phyloP scores from a whole-genome alignment of 1,284 basidiomycete genomes.

The Boletus semigastroideus region DNA sequence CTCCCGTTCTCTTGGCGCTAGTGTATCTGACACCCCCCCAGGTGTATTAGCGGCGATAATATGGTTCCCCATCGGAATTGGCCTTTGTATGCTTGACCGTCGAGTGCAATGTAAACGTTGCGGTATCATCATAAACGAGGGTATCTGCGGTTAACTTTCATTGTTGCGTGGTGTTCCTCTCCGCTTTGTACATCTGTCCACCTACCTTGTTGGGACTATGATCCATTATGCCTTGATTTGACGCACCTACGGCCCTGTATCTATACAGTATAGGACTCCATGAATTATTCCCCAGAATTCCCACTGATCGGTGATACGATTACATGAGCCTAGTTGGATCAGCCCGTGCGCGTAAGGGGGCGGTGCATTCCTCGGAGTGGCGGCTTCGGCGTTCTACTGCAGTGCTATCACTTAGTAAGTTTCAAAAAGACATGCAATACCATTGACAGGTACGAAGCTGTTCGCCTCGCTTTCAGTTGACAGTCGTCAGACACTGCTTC shows the following conservation, averaged over 20 bases:
- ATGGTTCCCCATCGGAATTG: conserved; percentile 81
- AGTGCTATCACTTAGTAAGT: not conserved
- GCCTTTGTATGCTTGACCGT: conserved; percentile 70
- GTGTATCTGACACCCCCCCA: conserved; percentile 26
- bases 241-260: conserved; percentile 16
- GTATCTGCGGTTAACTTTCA: conserved; percentile 35
- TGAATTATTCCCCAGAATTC: not conserved
- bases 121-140: conserved; percentile 37
- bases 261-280: not conserved
- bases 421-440: not conserved
- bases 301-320: not conserved
- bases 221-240: not conserved
- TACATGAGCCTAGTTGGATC: no score
- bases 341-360: no score
- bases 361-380: no score
- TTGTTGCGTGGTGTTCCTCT: not conserved
- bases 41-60: conserved; percentile 74
- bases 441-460: not conserved
- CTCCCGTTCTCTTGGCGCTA: not conserved
- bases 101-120: conserved; percentile 64
- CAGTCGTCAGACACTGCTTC: not conserved
- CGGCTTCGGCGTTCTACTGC: no score
- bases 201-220: conserved; percentile 1
- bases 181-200: not conserved
- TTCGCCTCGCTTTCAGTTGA: not conserved